Base-by-base conservation (phyloP, 805 yeast species). In the Candida nemodendra region DNA sequence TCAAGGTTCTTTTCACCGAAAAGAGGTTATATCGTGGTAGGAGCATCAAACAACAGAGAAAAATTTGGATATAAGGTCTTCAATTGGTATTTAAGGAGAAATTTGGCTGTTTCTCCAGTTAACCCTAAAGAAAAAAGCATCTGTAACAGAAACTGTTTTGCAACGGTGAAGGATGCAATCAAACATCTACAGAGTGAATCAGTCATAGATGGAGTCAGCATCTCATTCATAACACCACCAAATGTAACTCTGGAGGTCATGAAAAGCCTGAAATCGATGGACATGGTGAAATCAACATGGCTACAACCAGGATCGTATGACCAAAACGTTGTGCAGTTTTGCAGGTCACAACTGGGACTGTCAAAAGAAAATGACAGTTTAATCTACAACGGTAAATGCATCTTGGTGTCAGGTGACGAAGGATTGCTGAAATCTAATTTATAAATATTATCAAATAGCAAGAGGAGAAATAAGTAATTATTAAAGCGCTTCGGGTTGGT, bases 231-330 rank as follows among this genome's bases (percentile, higher is more conserved):
- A 36, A 85, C 95, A 0, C 90, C 95, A 2, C 93, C 95, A 1
- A 53, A 56, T 0, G 72, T 81, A 4, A 76, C 88, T 2, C 63
- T 71, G 13, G 56, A 68, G 5, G 55, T 70, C 0, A 53, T 80
- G 25, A 58, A 66, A 9, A 67, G 12, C 60, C 75, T 40, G 50
- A 59, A 21, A 35, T 53, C 12, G 36, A 25, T 53, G 53, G 54
- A 8, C 47, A 33, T 7, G 5, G 62, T 83, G 12, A 73, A 72
- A 49, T 78, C 81, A 1, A 63, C 84, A 12, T 87, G 95, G 95
- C 79, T 84, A 48, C 95, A 86, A 54, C 95, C 95, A 0, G 95
- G 95, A 0, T 74, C 88, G 16, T 84, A 75, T 48, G 79, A 82
- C 50, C 53, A 56, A 2, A 69, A 65, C 9, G 76, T 74, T 3